phyloP scores from a whole-genome alignment of 2,329 filamentous ascomycete species.

The Talaromyces marneffei region DNA sequence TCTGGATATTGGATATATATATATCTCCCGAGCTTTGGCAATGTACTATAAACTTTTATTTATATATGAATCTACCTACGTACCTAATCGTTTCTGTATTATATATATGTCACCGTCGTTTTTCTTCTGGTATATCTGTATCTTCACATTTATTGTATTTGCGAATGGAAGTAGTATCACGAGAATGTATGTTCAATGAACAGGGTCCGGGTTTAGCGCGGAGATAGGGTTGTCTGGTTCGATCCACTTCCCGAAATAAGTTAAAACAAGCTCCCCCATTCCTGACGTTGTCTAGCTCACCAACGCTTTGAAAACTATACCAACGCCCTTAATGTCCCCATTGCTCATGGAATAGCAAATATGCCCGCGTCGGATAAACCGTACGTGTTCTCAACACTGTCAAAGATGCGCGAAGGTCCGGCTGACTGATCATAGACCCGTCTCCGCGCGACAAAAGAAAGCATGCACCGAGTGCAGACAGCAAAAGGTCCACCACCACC shows the following conservation, averaged over 20 bases:
- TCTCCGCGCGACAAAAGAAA: conserved; percentile 32
- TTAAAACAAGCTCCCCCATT: not conserved
- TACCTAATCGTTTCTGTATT: no score
- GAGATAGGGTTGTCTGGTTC: not conserved
- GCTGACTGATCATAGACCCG: conserved; percentile 11
- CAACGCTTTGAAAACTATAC: not conserved
- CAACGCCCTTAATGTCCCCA: not conserved
- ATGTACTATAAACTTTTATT: not conserved
- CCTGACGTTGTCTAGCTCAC: not conserved
- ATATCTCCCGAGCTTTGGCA: not conserved
- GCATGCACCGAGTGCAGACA: conserved; percentile 42
- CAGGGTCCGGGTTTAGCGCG: not conserved
- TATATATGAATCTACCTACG: not conserved
- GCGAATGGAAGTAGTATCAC: no score
- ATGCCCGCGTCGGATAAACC: not conserved
- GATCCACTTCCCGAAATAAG: not conserved
- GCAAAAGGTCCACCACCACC: conserved; percentile 31
- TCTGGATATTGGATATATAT: not conserved
- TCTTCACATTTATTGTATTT: no score
- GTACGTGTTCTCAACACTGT: not conserved
- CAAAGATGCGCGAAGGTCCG: not conserved
- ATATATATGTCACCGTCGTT: no score
- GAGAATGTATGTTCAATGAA: no score
- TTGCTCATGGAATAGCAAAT: not conserved
- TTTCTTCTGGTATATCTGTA: no score